phyloP scores from a whole-genome alignment of 768 basidiomycete genomes.

The Boletellus ananas region DNA sequence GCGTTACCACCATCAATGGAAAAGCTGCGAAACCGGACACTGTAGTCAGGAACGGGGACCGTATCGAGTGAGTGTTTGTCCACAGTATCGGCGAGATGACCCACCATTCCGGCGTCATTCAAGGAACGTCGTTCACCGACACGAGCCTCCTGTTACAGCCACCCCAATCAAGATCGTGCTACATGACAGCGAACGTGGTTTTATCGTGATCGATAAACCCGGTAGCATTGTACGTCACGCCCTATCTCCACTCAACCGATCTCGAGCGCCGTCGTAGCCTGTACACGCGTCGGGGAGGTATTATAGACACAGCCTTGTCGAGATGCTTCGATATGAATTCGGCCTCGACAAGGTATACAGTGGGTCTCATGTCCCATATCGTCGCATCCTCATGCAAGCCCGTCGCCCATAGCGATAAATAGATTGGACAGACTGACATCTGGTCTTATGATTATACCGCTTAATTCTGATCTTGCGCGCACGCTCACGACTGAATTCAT shows the following conservation, averaged over 20 bases:
- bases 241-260: neutral
- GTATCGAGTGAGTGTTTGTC: conserved; percentile 67
- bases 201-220: conserved; percentile 94
- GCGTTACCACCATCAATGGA: conserved; percentile 96
- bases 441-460: conserved; percentile 90
- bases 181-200: conserved; percentile 73
- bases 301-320: conserved; percentile 80
- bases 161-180: conserved; percentile 76
- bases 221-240: conserved; percentile 81
- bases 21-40: conserved; percentile 74
- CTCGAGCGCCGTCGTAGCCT: conserved; percentile 45
- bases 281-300: conserved; percentile 93
- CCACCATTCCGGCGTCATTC: neutral
- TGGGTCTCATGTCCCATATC: conserved; percentile 38
- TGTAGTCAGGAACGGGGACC: conserved; percentile 80
- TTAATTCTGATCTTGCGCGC: conserved; percentile 65
- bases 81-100: neutral
- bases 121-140: conserved; percentile 92
- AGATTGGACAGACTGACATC: conserved; percentile 92
- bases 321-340: conserved; percentile 82
- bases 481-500: conserved; percentile 77
- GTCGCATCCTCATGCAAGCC: neutral
- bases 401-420: conserved; percentile 70
- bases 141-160: conserved; percentile 92
- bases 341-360: conserved; percentile 80